phyloP scores from a whole-genome alignment of 1,139 yeast species.

The Kodamaea sp. region DNA sequence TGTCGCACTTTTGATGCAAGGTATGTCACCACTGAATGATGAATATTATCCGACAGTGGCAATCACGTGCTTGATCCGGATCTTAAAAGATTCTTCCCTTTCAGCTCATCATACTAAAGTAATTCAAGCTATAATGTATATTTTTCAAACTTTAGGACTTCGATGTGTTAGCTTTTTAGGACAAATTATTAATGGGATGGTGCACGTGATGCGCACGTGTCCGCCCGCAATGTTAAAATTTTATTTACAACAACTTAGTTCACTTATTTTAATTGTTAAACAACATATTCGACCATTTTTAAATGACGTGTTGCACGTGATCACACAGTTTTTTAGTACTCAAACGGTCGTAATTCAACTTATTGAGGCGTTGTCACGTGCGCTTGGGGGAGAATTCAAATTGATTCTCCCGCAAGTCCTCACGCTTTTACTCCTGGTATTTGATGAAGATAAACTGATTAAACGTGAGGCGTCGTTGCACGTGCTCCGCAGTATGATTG shows the following conservation, averaged over 20 bases:
- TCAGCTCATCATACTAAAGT: constrained; percentile 86
- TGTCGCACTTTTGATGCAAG: constrained; percentile 84
- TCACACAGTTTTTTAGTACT: constrained; percentile 66
- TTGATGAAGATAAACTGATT: constrained; percentile 72
- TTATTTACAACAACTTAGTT: constrained; percentile 84
- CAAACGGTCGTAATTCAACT: constrained; percentile 79
- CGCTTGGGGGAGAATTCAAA: constrained; percentile 90
- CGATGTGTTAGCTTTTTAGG: constrained; percentile 85
- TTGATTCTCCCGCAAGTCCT: constrained; percentile 74
- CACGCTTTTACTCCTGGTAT: constrained; percentile 69
- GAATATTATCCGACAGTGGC: constrained; percentile 97
- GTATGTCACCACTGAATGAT: constrained; percentile 89
- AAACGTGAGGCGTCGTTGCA: constrained; percentile 66
- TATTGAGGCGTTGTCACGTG: constrained; percentile 79
- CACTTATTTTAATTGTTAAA: constrained; percentile 75
- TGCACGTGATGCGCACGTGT: constrained; percentile 80
- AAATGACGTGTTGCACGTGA: constrained; percentile 69
- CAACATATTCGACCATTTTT: constrained; percentile 86
- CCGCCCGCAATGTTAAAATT: constrained; percentile 81
- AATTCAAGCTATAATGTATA: constrained; percentile 86
- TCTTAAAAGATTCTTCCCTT: constrained; percentile 79
- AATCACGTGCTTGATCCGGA: constrained; percentile 75
- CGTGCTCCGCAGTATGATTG: constrained; percentile 82
- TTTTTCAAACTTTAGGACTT: constrained; percentile 82
- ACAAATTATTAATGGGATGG: constrained; percentile 83